phyloP scores from a whole-genome alignment of 352 stramenopile species.

The Globisporangium lucens region DNA sequence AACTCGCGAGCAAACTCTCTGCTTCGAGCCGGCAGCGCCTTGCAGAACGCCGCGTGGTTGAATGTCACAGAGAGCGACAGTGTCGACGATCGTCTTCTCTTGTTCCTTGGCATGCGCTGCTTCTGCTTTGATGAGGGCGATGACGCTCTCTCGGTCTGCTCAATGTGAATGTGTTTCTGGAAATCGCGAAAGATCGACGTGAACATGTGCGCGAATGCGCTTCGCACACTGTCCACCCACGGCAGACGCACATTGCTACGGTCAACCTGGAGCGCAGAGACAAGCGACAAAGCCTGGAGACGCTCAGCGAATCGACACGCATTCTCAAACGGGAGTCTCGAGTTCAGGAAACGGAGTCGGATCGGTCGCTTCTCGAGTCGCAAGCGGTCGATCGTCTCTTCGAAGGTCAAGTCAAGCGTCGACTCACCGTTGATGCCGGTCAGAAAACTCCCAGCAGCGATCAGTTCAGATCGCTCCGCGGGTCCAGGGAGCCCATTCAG shows the following conservation, averaged over 20 bases:
- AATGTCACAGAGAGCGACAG: slow-evolving; percentile 54
- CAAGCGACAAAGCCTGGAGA: slow-evolving; percentile 46
- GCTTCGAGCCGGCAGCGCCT: slow-evolving; percentile 15
- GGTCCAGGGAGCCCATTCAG: slow-evolving; percentile 55
- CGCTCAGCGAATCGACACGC: slow-evolving; percentile 59
- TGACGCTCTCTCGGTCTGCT: slow-evolving; percentile 20
- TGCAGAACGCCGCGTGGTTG: slow-evolving; percentile 42
- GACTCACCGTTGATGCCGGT: slow-evolving; percentile 70
- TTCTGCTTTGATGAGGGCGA: not conserved
- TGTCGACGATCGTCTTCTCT: slow-evolving; percentile 39
- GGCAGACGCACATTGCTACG: slow-evolving; percentile 35
- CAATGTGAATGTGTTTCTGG: slow-evolving; percentile 42
- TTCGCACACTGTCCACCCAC: slow-evolving; percentile 64
- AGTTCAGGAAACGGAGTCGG: slow-evolving; percentile 60
- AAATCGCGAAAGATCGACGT: slow-evolving; percentile 62
- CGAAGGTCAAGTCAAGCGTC: slow-evolving; percentile 57
- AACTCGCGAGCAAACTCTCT: slow-evolving; percentile 48
- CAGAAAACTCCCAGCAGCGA: slow-evolving; percentile 57
- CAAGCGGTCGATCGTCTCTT: slow-evolving; percentile 61
- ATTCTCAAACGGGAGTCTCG: slow-evolving; percentile 44
- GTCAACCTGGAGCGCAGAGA: slow-evolving; percentile 45
- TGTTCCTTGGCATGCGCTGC: not conserved
- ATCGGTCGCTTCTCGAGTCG: slow-evolving; percentile 44
- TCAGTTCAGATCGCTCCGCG: slow-evolving; percentile 50
- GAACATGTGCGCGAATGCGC: slow-evolving; percentile 63